Evolutionary conservation across 78 protist genomes (phyloP), one percentile per base, ranked within the genome.

Genomic region (Dictyostelium discoideum): DNA sequence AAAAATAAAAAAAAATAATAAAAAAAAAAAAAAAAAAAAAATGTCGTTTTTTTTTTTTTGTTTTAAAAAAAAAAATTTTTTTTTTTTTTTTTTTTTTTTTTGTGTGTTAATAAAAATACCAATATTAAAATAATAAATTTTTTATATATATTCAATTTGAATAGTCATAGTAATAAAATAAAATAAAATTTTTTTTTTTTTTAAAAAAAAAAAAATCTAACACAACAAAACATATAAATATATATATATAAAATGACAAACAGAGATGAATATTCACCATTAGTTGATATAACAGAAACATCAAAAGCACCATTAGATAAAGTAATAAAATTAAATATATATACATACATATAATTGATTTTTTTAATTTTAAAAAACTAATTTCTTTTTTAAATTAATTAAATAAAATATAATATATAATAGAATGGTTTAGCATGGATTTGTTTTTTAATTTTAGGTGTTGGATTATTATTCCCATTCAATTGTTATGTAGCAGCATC

Each of bases 401-500:
- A 50, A 86, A 54, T 16, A 54, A 54, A 14, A 16, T 14, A 54
- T 5, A 54, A 54, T 5, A 54, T 14, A 54, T 54, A 48, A 48
- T 54, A 93, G 84, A 79, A 26, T 84, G 93, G 93, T 39, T 9
- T 86, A 20, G 96, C 93, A 65, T 93, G 92, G 92, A 20, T 78
- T 32, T 93, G 87, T 77, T 93, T 87, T 84, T 85, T 40, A 9
- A 24, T 86, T 24, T 76, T 93, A 44, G 96, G 96, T 78, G 73
- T 93, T 26, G 96, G 93, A 5, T 73, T 84, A 37, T 73, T 93
- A 24, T 87, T 86, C n/a, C 96, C 96, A 44, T 93, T 86, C 81
- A 93, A 93, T 74, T 81, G 90, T 72, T 93, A 83, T 73, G 63
- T 93, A 39, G 87, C 96, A 46, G 84, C 96, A 40, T 54, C 82